Evolutionary conservation across 2,329 filamentous ascomycete species (phyloP).

Genomic region (Botrytis elliptica): DNA sequence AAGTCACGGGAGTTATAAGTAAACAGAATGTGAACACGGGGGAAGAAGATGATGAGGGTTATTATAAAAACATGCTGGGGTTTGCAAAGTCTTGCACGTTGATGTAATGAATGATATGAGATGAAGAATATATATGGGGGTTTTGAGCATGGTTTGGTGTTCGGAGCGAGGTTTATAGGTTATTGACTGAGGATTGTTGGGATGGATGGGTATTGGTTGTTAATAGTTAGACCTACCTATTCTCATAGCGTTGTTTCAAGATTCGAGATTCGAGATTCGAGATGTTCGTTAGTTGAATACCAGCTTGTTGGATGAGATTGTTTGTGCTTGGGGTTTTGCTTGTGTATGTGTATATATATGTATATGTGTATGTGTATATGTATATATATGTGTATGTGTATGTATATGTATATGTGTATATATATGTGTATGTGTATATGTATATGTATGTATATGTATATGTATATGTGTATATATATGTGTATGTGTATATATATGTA

Average conservation of each 20-base stretch:
- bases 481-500: no score
- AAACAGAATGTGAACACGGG: constrained; percentile 52
- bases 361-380: no score
- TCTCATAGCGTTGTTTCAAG: background rate
- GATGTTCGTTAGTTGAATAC: background rate
- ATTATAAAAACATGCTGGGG: constrained; percentile 64
- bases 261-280: background rate
- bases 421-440: no score
- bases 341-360: background rate
- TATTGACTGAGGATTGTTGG: background rate
- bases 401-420: no score
- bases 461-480: no score
- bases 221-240: background rate
- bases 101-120: constrained; percentile 43
- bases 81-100: constrained; percentile 48
- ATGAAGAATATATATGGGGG: background rate
- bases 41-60: constrained; percentile 68
- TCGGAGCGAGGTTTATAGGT: background rate
- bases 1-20: constrained; percentile 70
- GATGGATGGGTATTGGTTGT: background rate
- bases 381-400: no score
- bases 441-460: no score
- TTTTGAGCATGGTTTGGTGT: background rate
- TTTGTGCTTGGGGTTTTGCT: background rate
- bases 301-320: background rate